Evolutionary conservation across 2,329 filamentous ascomycete species (phyloP).

Genomic region (Trichoderma guizhouense): DNA sequence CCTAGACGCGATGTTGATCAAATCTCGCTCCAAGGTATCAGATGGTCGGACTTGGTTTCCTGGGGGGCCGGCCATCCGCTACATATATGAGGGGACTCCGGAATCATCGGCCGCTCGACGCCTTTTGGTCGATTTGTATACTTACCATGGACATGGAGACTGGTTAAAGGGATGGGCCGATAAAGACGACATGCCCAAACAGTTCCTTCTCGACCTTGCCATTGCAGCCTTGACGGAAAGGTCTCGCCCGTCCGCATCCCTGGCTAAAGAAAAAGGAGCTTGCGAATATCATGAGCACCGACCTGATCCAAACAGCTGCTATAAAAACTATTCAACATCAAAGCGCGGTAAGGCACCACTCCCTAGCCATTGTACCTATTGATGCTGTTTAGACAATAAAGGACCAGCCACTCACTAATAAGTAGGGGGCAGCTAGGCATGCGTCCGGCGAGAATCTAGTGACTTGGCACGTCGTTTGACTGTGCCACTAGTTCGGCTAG

Average conservation of each 20-base stretch:
- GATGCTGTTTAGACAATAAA: neutral
- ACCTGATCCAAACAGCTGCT: neutral
- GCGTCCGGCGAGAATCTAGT: neutral
- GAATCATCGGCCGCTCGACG: neutral
- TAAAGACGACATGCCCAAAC: neutral
- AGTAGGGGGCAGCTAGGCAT: neutral
- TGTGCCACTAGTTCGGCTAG: neutral
- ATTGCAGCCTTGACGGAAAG: neutral
- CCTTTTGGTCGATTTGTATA: neutral
- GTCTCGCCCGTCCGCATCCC: neutral
- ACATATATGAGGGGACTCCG: neutral
- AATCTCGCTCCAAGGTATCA: neutral
- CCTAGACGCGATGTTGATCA: neutral
- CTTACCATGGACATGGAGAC: neutral
- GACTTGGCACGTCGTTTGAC: neutral
- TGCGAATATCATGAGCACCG: neutral
- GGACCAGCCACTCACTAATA: neutral
- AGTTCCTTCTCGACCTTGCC: neutral
- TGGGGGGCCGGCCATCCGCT: neutral
- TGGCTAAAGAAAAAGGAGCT: neutral
- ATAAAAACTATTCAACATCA: neutral
- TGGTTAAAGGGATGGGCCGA: neutral
- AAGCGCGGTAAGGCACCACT: neutral
- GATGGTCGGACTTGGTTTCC: neutral
- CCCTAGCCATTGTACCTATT: neutral